Evolutionary conservation across 306 rosid species (phyloP), one percentile per base, ranked within the genome.

Genomic region (Betula pendula): DNA sequence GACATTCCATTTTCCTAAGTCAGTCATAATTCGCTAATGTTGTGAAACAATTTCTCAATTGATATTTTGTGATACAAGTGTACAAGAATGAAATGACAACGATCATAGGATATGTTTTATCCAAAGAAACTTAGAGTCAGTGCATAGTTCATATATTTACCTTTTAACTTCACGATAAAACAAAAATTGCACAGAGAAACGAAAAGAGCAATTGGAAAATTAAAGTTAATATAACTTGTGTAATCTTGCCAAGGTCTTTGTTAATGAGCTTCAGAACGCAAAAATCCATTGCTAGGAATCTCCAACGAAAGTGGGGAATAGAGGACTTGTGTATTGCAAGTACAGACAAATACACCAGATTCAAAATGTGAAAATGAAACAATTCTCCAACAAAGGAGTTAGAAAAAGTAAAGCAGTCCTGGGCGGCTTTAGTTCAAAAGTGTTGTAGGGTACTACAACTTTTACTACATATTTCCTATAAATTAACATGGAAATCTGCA

Each of bases 1-100:
- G 25, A 86, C 76, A 72, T 48, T 55, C 59, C n/a, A 51, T 71
- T 70, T 55, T 42, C 45, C 53, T 22, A 19, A 43, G n/a, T 52
- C 48, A 35, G 78, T 8, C 27, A 67, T 88, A 75, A 95, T 89
- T 70, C 98, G 97, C 89, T 75, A 92, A 83, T 4, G 98, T 95
- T 84, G 97, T 87, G 85, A 92, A 95, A 65, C n/a, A 50, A 67
- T n/a, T 52, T 52, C 59, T 52, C 22, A 9, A 42, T 12, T 0
- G 22, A 24, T 56, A 24, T 25, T 56, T 22, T 56, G 31, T 3
- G 16, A 22, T 24, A 78, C 40, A 25, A 67, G 22, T 3, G 31
- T 6, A 56, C 15, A 25, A 24, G 62, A 11, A 56, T 10, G 15
- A 56, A 56, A 22, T 12, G 65, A 4, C 3, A 56, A 25, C 22